Evolutionary conservation across 1,139 yeast species (phyloP), one percentile per base, ranked within the genome.

Genomic region (Zygosaccharomyces sapae): DNA sequence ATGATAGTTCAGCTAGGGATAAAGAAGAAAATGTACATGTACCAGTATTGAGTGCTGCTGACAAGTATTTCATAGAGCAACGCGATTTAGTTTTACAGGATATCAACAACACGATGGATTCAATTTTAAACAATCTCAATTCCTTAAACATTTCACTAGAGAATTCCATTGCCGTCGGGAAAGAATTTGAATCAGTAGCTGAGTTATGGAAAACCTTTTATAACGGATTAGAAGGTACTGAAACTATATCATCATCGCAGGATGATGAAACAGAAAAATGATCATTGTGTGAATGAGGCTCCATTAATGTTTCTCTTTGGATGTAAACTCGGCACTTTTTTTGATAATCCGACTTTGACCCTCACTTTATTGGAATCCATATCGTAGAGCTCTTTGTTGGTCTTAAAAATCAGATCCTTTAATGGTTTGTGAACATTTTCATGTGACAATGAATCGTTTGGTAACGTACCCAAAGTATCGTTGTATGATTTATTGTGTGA

Each of bases 161-260:
- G 50, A 75, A 73, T 22, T 71, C 76, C 2, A 69, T 75, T 13
- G 77, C 77, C 2, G 79, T 78, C 5, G 81, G 82, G 1, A 73
- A 73, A 53, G 81, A 77, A 52, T 77, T 78, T 50, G 79, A 77
- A 45, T 68, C 71, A 29, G 78, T 77, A 10, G 69, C 80, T 1
- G 65, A 65, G 19, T 62, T 77, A 29, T 78, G 83, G 83, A 67
- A 70, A 41, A 70, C 68, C 33, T 76, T 77, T 53, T 76, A 77
- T 52, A 72, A 72, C 49, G 75, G 75, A 0, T 39, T 68, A 12
- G 60, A 56, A 16, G 48, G 54, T 13, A 41, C 38, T 6, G 44
- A 33, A 18, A 41, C 41, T 9, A 10, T 38, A 19, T 29, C 41
- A 12, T 38, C 41, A 33, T 36, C 49, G 4, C 47, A 44, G 38